Conservation (phyloP, 148 eudicot genomes). For the Chenopodium formosanum region DNA sequence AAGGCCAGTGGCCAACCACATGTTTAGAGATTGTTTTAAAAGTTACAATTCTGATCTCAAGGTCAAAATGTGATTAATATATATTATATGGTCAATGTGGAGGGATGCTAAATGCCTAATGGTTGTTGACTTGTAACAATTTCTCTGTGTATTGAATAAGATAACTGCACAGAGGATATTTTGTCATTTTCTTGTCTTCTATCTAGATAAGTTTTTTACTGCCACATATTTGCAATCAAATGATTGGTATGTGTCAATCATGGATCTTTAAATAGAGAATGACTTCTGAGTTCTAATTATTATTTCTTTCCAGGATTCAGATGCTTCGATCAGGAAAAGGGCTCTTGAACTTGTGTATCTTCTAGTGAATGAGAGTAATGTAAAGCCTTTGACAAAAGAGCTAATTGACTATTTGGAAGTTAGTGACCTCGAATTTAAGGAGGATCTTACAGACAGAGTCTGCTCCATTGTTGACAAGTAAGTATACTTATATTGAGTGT, state of each 20-base stretch:
- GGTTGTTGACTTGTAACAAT: not conserved
- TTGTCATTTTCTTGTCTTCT: not conserved
- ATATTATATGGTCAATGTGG: not conserved
- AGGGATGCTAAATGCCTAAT: not conserved
- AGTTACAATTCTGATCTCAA: not conserved
- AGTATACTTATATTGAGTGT: slow-evolving; percentile 30
- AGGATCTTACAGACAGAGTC: slow-evolving; percentile 85
- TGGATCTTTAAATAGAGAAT: not conserved
- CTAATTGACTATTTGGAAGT: slow-evolving; percentile 84
- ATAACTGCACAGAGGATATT: not conserved
- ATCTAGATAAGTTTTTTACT: not conserved
- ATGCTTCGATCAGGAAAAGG: slow-evolving; percentile 95
- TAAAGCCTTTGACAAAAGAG: slow-evolving; percentile 82
- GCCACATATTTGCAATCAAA: not conserved
- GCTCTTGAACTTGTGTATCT: slow-evolving; percentile 96
- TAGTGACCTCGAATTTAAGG: slow-evolving; percentile 85
- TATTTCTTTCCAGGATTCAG: slow-evolving; percentile 74
- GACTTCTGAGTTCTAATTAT: not conserved
- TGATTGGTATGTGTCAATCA: not conserved
- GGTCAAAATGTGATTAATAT: not conserved
- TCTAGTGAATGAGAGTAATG: slow-evolving; percentile 91
- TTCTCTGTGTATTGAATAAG: not conserved
- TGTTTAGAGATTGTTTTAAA: not conserved
- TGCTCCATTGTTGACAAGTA: slow-evolving; percentile 98
- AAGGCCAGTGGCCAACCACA: not conserved